Conservation (phyloP, 352 stramenopile species). For the Proteromonas lacertae region DNA sequence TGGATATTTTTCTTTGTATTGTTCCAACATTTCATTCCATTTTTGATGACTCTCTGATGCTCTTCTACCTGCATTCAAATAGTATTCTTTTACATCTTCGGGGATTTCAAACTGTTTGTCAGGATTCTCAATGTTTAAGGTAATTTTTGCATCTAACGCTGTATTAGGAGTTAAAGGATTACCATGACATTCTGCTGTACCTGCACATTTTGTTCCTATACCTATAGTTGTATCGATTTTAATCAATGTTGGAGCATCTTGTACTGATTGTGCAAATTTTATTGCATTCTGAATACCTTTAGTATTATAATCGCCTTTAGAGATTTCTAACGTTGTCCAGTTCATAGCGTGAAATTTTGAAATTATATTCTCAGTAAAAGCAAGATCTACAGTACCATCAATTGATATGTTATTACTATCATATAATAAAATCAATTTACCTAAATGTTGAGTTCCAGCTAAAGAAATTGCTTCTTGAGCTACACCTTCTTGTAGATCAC, state of each 20-base stretch:
- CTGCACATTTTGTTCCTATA: no score
- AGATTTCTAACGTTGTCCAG: constrained; percentile 75
- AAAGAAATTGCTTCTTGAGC: constrained; percentile 70
- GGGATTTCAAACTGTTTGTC: background rate
- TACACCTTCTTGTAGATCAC: constrained; percentile 89
- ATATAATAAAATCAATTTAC: constrained; percentile 95
- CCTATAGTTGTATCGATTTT: constrained; percentile 86
- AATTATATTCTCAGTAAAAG: constrained; percentile 85
- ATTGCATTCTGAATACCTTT: constrained; percentile 63
- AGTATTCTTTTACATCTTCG: background rate
- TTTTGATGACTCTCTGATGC: constrained; percentile 1
- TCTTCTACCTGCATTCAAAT: background rate
- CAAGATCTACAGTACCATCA: constrained; percentile 67
- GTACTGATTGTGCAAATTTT: constrained; percentile 55
- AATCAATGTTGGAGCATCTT: constrained; percentile 87
- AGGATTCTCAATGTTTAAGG: background rate
- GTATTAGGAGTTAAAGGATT: no score
- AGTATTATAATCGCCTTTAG: constrained; percentile 73
- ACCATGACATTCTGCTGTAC: no score
- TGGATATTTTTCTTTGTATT: constrained; percentile 51
- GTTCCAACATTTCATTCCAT: constrained; percentile 12
- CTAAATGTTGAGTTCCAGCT: constrained; percentile 76
- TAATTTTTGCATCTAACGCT: background rate
- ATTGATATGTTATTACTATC: constrained; percentile 98
- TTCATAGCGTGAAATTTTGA: constrained; percentile 89